Evolutionary conservation across 257 asterid species (phyloP), one percentile per base, ranked within the genome.

Genomic region (Capsicum pubescens): DNA sequence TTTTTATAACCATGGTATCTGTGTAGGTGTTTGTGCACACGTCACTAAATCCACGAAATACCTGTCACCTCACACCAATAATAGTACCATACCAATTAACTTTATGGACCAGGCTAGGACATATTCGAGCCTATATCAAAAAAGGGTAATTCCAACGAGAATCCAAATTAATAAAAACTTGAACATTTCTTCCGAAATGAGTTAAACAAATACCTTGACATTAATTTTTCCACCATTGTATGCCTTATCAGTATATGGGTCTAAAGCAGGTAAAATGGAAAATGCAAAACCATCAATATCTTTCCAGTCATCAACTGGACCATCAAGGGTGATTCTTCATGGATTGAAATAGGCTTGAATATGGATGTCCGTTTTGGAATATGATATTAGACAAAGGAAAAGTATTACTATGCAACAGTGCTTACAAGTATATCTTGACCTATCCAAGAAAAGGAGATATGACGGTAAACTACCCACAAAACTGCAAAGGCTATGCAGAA

Each of bases 281-380:
- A 92, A 91, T 13, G 88, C 89, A 78, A 88, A 89, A 5, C 92
- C 91, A 52, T 74, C 84, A 9, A 89, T 83, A 59, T 80, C 91
- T 59, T 84, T 83, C 94, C 94, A 92, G 48, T 92, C 96, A 64
- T 92, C 91, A 60, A 86, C 90, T 42, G 76, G 86, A 0, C 96
- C 94, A 77, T 92, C 94, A 66, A 91, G 87, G 36, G 94, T 92
- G 87, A 92, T 86, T 81, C 89, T 74, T 6, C 96, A 93, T 83
- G 96, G 92, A 9, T 78, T 85, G 89, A 91, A 92, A 9, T 84
- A 80, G 64, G 91, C 90, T 70, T 71, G 85, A 86, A 90, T 64
- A 84, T 89, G 92, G 87, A 86, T 88, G 85, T 63, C 89, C 3
- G 88, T 15, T 85, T 50, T 86, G 60, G 91, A 68, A 69, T 90